These are phyloP conservation scores for Nowakowskiella sp. DNA, from an alignment of 192 early-diverging fungal genomes.

Conservation along the genomic window DNA sequence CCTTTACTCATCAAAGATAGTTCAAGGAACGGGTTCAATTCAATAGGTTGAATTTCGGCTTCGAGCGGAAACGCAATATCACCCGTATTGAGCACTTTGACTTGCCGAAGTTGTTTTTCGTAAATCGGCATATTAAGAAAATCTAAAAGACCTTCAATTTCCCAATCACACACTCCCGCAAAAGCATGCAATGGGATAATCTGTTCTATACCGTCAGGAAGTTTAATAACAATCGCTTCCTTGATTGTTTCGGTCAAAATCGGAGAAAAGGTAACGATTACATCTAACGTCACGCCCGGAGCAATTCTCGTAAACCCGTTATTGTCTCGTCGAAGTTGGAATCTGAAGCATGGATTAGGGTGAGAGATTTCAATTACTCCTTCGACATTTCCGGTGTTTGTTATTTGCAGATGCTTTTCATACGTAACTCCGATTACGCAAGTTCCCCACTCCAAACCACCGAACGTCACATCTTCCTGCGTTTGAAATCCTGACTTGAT, in stretches of 20 bases:
- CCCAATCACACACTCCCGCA: conserved; percentile 35
- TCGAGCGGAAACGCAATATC: conserved; percentile 38
- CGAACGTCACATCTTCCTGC: conserved; percentile 24
- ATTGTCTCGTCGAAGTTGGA: conserved; percentile 19
- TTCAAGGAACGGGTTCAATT: no score
- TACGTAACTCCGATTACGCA: conserved; percentile 37
- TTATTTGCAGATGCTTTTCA: conserved; percentile 30
- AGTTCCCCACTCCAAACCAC: conserved; percentile 40
- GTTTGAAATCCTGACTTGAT: conserved; percentile 27
- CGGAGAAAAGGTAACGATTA: conserved; percentile 22
- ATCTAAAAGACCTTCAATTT: conserved; percentile 24
- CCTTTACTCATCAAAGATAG: no score
- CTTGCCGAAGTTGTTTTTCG: conserved; percentile 28
- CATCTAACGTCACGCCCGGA: conserved; percentile 16
- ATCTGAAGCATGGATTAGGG: conserved; percentile 28
- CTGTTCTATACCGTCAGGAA: conserved; percentile 16
- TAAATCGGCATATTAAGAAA: conserved; percentile 40
- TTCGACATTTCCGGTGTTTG: conserved; percentile 43
- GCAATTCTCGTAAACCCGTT: conserved; percentile 27
- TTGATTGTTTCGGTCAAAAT: conserved; percentile 26
- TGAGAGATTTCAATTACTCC: conserved; percentile 31
- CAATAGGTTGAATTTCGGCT: no score
- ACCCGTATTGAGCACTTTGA: conserved; percentile 39
- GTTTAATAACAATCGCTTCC: conserved; percentile 25
- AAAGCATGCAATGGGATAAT: conserved; percentile 24